Conservation (phyloP, 2,329 filamentous ascomycete species). For the Xylariaceae sp. region DNA sequence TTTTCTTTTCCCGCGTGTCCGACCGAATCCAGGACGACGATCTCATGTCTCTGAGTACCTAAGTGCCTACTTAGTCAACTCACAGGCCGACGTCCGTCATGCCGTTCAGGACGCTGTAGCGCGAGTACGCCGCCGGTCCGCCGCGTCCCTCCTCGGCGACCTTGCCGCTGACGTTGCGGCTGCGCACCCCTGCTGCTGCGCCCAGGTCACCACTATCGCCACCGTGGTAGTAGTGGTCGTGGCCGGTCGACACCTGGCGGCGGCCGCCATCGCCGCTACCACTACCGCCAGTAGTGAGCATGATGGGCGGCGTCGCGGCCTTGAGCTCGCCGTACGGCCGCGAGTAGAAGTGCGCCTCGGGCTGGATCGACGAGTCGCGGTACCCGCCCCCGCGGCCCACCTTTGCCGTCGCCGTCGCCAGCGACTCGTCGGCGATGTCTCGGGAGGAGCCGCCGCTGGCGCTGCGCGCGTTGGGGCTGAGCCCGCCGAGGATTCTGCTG, state of each 20-base stretch:
- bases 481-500: constrained; percentile 31
- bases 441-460: constrained; percentile 25
- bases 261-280: too few species aligned
- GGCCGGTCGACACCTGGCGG: constrained; percentile 52
- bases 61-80: background rate
- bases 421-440: constrained; percentile 8
- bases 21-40: too few species aligned
- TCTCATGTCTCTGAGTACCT: background rate
- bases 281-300: too few species aligned
- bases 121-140: constrained; percentile 21
- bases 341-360: constrained; percentile 41
- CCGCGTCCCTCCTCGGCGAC: constrained; percentile 62
- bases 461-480: constrained; percentile 36
- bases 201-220: constrained; percentile 17
- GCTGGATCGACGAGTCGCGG: constrained; percentile 41
- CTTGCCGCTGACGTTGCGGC: constrained; percentile 64
- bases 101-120: constrained; percentile 20
- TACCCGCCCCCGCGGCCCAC: constrained; percentile 6
- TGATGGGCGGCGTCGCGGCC: constrained; percentile 44
- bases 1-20: constrained; percentile 4
- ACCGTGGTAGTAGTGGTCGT: constrained; percentile 39
- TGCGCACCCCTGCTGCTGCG: constrained; percentile 26
- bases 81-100: background rate
- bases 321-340: constrained; percentile 55
- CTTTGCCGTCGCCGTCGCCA: constrained; percentile 3